phyloP scores from a whole-genome alignment of 2,329 filamentous ascomycete genomes.

The Fusarium mangiferae region DNA sequence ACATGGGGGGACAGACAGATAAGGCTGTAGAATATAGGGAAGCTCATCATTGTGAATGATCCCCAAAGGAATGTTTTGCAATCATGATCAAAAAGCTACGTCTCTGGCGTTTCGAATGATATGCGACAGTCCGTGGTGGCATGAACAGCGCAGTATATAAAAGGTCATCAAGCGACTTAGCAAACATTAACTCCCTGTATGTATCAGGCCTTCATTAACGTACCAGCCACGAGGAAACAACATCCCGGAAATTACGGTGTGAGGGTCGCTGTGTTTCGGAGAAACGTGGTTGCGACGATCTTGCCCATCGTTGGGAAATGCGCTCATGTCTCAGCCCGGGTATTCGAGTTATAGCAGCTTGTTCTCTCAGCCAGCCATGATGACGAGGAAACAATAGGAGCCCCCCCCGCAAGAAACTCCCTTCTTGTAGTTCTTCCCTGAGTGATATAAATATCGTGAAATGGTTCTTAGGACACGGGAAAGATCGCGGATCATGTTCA shows the following conservation, averaged over 20 bases:
- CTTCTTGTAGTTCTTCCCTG: fast-evolving
- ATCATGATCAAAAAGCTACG: not conserved
- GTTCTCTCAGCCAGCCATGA: not conserved
- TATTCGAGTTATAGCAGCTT: not conserved
- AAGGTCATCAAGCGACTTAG: not conserved
- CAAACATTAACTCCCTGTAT: not conserved
- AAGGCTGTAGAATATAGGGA: not conserved
- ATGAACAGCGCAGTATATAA: not conserved
- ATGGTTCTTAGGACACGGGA: fast-evolving
- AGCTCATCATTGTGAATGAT: not conserved
- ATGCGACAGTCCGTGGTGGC: not conserved
- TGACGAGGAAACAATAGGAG: not conserved
- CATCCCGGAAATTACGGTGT: not conserved
- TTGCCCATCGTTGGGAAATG: not conserved
- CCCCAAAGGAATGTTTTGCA: not conserved
- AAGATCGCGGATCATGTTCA: not conserved
- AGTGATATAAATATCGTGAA: too few species aligned
- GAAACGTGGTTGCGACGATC: not conserved
- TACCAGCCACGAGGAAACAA: not conserved
- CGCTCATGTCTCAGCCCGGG: not conserved
- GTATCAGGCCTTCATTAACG: not conserved
- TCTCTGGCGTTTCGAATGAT: not conserved
- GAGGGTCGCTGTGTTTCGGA: not conserved
- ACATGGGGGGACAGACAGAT: not conserved
- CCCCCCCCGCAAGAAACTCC: fast-evolving